Evolutionary conservation across 1,284 basidiomycete genomes (phyloP).

Genomic region (Hemileia vastatrix): DNA sequence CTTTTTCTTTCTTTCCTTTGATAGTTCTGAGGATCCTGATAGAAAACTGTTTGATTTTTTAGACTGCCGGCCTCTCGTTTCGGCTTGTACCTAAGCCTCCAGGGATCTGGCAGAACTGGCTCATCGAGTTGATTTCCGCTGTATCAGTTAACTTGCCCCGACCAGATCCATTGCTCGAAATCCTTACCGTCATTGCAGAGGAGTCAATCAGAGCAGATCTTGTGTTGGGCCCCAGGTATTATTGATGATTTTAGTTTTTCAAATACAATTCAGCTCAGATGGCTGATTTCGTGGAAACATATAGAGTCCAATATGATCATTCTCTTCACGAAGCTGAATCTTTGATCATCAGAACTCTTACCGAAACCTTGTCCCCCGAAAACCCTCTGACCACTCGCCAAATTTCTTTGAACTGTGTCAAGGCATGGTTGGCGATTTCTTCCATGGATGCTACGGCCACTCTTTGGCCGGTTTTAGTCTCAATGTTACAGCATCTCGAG

Average conservation of each 20-base stretch:
- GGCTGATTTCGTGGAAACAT: neutral
- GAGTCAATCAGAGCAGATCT: slow-evolving; percentile 34
- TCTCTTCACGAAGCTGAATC: slow-evolving; percentile 24
- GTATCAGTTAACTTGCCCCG: slow-evolving; percentile 26
- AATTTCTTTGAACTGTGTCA: slow-evolving; percentile 3
- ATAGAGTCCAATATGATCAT: slow-evolving; percentile 25
- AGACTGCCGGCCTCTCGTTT: slow-evolving; percentile 11
- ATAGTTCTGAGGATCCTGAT: too few species aligned
- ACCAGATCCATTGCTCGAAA: slow-evolving; percentile 29
- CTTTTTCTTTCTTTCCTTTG: neutral
- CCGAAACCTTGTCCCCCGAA: slow-evolving; percentile 25
- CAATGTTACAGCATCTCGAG: slow-evolving; percentile 8
- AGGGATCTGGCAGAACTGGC: slow-evolving; percentile 32
- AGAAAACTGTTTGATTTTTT: slow-evolving; percentile 6
- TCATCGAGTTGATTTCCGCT: slow-evolving; percentile 32
- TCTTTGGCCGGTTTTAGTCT: slow-evolving; percentile 14
- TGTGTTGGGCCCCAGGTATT: slow-evolving; percentile 30
- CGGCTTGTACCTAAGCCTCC: slow-evolving; percentile 8
- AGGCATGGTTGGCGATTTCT: slow-evolving; percentile 11
- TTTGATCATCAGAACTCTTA: slow-evolving; percentile 23
- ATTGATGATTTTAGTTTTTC: neutral
- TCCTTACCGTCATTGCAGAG: slow-evolving; percentile 34
- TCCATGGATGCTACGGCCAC: slow-evolving; percentile 8
- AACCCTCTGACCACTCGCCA: slow-evolving; percentile 23
- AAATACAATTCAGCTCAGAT: neutral